Percentiles rank a stretch among this genome's conserved stretches.
Evolutionary conservation across 2,329 filamentous ascomycete genomes (phyloP).

Genomic region (Arthrobotrys pseudoclavata): DNA sequence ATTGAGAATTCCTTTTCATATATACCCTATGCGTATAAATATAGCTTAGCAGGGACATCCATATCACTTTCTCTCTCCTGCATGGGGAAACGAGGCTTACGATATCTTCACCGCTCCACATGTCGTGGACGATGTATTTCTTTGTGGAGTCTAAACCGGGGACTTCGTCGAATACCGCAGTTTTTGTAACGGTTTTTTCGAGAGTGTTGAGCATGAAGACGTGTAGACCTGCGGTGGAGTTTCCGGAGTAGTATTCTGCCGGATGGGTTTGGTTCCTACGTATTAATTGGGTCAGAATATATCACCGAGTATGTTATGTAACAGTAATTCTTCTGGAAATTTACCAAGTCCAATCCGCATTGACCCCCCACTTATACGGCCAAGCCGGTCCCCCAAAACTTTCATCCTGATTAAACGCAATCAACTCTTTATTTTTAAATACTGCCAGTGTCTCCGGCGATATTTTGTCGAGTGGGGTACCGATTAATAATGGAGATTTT

Average conservation of each 20-base stretch:
- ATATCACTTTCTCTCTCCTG: neutral
- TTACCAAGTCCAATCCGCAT: slow-evolving; percentile 69
- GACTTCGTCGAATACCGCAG: slow-evolving; percentile 67
- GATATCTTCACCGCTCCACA: slow-evolving; percentile 66
- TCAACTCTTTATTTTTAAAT: slow-evolving; percentile 66
- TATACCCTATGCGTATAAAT: slow-evolving; percentile 16
- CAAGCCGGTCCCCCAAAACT: slow-evolving; percentile 66
- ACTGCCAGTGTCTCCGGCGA: slow-evolving; percentile 66
- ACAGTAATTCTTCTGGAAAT: too few relatives aligned
- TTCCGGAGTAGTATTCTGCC: slow-evolving; percentile 70
- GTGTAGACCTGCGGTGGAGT: slow-evolving; percentile 67
- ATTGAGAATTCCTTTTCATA: slow-evolving; percentile 41
- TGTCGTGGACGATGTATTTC: slow-evolving; percentile 67
- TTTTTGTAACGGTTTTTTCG: slow-evolving; percentile 65
- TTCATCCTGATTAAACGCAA: slow-evolving; percentile 68
- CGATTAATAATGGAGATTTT: slow-evolving; percentile 68
- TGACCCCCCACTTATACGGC: slow-evolving; percentile 69
- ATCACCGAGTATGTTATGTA: too few relatives aligned
- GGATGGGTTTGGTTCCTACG: slow-evolving; percentile 67
- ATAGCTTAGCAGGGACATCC: neutral
- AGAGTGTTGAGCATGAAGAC: slow-evolving; percentile 70
- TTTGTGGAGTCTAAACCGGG: slow-evolving; percentile 65
- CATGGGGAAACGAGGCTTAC: neutral
- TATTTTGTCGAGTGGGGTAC: slow-evolving; percentile 66
- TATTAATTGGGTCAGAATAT: neutral